These are phyloP conservation scores for Trichoderma sp. DNA, from an alignment of 2,329 filamentous ascomycete species.

Conservation along the genomic window DNA sequence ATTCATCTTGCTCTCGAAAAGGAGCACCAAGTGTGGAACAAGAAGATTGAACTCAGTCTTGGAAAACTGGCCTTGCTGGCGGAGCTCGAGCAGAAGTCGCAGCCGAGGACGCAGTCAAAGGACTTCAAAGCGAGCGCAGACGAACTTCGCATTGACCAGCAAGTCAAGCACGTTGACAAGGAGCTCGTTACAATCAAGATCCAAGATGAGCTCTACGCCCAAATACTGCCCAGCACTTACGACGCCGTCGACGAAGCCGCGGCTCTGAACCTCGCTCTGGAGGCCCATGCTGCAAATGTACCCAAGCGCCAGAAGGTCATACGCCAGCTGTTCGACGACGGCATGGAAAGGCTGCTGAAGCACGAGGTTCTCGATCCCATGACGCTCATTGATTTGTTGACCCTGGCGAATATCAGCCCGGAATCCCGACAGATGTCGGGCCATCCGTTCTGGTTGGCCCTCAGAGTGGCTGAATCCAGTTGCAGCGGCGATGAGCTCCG, in stretches of 20 bases:
- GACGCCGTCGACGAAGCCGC: constrained; percentile 78
- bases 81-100: constrained; percentile 47
- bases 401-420: constrained; percentile 62
- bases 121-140: constrained; percentile 45
- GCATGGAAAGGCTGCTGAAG: constrained; percentile 68
- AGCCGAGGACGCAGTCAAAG: constrained; percentile 26
- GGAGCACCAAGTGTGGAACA: constrained; percentile 85
- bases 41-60: constrained; percentile 88
- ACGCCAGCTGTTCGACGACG: constrained; percentile 70
- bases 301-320: constrained; percentile 66
- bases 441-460: constrained; percentile 74
- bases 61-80: constrained; percentile 80
- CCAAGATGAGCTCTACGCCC: constrained; percentile 76
- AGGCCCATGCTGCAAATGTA: constrained; percentile 61
- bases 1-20: constrained; percentile 68
- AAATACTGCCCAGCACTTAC: constrained; percentile 67
- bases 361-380: constrained; percentile 70
- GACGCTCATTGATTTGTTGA: constrained; percentile 73
- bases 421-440: constrained; percentile 56
- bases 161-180: constrained; percentile 59
- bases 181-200: constrained; percentile 71
- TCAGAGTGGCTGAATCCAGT: constrained; percentile 61
- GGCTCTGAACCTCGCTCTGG: constrained; percentile 74
- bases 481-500: constrained; percentile 59
- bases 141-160: constrained; percentile 45